phyloP scores from a whole-genome alignment of 257 asterid species.

The Solanum chiquidenum region DNA sequence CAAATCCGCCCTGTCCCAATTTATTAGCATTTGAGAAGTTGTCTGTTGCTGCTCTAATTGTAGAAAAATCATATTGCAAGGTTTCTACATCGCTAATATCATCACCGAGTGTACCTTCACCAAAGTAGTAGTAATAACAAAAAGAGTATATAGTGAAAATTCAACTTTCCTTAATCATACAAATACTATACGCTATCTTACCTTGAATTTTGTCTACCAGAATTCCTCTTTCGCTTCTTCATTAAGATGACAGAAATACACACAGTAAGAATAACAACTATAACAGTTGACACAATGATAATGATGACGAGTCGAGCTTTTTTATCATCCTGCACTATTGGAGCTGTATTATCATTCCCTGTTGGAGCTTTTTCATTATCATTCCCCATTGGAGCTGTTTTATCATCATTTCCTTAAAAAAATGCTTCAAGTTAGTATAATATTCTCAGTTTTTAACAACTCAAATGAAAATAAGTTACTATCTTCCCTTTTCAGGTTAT shows the following conservation, averaged over 20 bases:
- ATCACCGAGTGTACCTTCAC: not conserved
- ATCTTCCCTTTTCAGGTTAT: not conserved
- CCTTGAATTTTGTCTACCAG: not conserved
- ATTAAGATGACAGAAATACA: not conserved
- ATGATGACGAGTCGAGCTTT: not conserved
- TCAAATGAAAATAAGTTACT: not conserved
- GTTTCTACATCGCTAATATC: conserved; percentile 5
- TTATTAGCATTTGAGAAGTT: conserved; percentile 12
- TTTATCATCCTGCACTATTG: not conserved
- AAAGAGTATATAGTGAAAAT: not conserved
- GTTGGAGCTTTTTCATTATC: not conserved
- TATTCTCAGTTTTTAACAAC: not conserved
- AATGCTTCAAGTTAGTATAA: not conserved
- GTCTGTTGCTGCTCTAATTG: conserved; percentile 1
- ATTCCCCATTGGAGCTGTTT: not conserved
- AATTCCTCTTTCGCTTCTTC: not conserved
- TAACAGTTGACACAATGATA: not conserved
- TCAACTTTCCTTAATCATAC: not conserved
- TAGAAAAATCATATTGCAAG: conserved; percentile 7
- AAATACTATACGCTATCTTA: not conserved
- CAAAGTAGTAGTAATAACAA: not conserved
- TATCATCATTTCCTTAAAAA: not conserved
- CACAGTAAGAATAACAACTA: not conserved
- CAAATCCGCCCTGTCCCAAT: conserved; percentile 15
- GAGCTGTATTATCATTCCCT: not conserved